These are phyloP conservation scores for Chenopodium album DNA, from an alignment of 148 eudicot species.

Conservation along the genomic window DNA sequence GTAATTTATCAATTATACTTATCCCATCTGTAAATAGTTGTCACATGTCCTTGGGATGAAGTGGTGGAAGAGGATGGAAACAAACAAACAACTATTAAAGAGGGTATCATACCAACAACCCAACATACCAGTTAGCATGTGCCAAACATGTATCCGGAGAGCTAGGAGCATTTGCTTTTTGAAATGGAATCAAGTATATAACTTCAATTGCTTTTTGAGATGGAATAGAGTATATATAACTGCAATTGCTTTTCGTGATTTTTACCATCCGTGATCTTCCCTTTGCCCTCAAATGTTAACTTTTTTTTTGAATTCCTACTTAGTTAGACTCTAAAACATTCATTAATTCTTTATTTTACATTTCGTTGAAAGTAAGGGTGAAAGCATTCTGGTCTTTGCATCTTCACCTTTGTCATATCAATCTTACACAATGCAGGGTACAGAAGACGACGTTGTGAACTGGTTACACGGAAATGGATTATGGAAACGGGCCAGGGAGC, in stretches of 20 bases:
- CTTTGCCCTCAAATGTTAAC: not conserved
- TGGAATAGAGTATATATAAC: not conserved
- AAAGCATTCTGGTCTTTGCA: not conserved
- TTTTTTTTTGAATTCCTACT: not conserved
- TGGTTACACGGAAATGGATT: conserved; percentile 84
- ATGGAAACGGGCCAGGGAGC: conserved; percentile 85
- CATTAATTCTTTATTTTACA: no score
- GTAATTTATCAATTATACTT: no score
- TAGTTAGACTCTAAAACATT: not conserved
- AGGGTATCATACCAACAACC: no score
- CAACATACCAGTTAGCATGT: no score
- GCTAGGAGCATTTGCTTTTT: no score
- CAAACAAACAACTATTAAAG: no score
- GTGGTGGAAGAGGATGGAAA: no score
- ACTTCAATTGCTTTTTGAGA: no score
- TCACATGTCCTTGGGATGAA: no score
- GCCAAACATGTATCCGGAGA: no score
- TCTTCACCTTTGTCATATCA: not conserved
- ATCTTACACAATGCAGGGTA: conserved; percentile 56
- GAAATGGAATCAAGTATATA: no score
- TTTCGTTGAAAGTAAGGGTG: not conserved
- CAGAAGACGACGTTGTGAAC: conserved; percentile 95
- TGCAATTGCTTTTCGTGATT: not conserved
- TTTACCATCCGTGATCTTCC: not conserved
- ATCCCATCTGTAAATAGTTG: no score